Evolutionary conservation across 176 grass and related monocot species (phyloP), one percentile per base, ranked within the genome.

Genomic region (Aegilops umbellulata): DNA sequence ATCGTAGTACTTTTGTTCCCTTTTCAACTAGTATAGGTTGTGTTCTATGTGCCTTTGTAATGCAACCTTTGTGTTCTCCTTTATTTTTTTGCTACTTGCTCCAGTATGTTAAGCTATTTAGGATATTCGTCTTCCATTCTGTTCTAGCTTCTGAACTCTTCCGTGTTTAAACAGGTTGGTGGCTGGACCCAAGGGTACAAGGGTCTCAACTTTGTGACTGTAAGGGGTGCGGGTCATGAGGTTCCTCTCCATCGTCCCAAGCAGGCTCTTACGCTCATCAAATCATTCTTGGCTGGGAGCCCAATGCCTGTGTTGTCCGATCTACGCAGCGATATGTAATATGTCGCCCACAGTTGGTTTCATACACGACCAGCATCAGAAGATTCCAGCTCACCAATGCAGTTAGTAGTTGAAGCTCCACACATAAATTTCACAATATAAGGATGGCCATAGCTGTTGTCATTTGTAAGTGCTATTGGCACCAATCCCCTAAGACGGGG

Each of bases 191-290:
- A 99, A 90, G 97, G 83, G 39, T 99, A 99, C 17, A 36, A 85
- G 79, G 97, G 97, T 46, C 92, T 99, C 60, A 94, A 85, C 19
- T 96, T 96, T 79, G 92, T 99, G 76, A 89, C 92, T 0, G 90
- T 98, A 39, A 95, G 97, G 69, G 97, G 97, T 66, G 97, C 97
- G 1, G 97, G 94, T 69, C 97, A 99, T 70, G 97, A 99, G 89
- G 97, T 99, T 83, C 92, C 97, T 55, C 84, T 96, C 22, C 94
- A 99, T 90, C 88, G 85, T 39, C 94, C 97, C 26, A 99, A 99
- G 71, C 94, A 94, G 44, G 90, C 97, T 68, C 90, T 99, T 14
- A 88, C 88, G 78, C 90, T 99, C 66, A 72, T 99, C 72, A 91
- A 94, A 86, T 78, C 97, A 47, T 99, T 96, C 84, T 89, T 96